Evolutionary conservation across 805 yeast genomes (phyloP), one percentile per base, ranked within the genome.

Genomic region (Candida parachauliodes): DNA sequence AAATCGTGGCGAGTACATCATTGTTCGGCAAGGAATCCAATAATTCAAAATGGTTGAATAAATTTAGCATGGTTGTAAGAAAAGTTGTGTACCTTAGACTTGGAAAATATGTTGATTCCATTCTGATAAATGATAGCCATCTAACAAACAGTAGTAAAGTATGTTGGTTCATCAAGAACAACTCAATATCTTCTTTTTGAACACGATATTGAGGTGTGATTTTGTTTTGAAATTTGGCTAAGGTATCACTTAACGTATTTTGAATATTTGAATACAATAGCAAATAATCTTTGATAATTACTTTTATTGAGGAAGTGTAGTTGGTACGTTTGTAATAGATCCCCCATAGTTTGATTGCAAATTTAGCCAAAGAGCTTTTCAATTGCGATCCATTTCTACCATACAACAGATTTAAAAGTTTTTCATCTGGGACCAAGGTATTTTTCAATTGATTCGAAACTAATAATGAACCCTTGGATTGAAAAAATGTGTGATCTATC

Each of bases 31-130:
- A 23, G 4, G 46, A 47, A 39, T 53, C 53, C 24, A 60, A 29
- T 16, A 36, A 33, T 22, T 36, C 24, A 32, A 54, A 57, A 32
- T 49, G 55, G 39, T 59, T 59, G 35, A 55, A 55, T 16, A 49
- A 15, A 21, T 50, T 43, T 15, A 51, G 12, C 46, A 60, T 50
- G 2, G 57, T 26, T 10, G 64, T 54, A n/a, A 54, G 19, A 42
- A 53, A 59, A 15, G 57, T 46, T 3, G 54, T 39, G 36, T 48
- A 57, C 21, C 62, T 34, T 28, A 60, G 46, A 10, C 58, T 46
- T 0, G 66, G 61, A 36, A 57, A 60, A 43, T 60, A 54, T 12
- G 44, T 47, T 2, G 46, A 34, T 38, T 59, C 66, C 10, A 58
- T 38, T 25, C 52, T 47, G 9, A 58, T 42, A 32, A 60, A 51